Conservation (phyloP, 768 basidiomycete species). For the Rhizopogon roseolus region DNA sequence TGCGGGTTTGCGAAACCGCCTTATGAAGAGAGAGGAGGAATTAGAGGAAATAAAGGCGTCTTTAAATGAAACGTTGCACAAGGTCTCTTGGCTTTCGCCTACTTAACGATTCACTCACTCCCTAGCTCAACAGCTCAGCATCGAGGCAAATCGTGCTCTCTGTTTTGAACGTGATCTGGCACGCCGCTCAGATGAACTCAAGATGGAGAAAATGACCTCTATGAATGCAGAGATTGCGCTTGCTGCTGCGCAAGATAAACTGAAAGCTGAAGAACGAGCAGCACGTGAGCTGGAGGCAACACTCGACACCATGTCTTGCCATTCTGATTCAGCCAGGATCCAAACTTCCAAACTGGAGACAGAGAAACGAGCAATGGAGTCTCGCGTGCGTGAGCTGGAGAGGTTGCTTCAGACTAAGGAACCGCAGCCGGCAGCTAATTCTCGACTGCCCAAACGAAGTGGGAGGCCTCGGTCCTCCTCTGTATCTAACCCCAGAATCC, state of each 20-base stretch:
- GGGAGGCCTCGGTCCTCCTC: constrained; percentile 57
- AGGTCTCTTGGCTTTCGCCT: constrained; percentile 21
- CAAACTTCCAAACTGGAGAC: constrained; percentile 44
- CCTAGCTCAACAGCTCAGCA: constrained; percentile 38
- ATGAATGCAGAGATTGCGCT: constrained; percentile 52
- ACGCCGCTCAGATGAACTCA: constrained; percentile 50
- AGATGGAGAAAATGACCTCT: constrained; percentile 45
- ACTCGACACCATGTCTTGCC: constrained; percentile 49
- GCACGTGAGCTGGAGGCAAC: constrained; percentile 51
- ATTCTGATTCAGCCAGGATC: constrained; percentile 42
- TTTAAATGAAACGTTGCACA: constrained; percentile 31
- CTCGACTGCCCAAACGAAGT: constrained; percentile 27
- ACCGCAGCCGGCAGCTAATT: constrained; percentile 22
- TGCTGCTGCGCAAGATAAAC: constrained; percentile 40
- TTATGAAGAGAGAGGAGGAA: constrained; percentile 33
- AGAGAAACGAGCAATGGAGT: constrained; percentile 54
- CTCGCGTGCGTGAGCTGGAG: constrained; percentile 57
- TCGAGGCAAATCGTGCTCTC: constrained; percentile 52
- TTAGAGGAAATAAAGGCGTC: constrained; percentile 28
- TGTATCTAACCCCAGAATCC: constrained; percentile 44
- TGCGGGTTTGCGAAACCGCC: constrained; percentile 27
- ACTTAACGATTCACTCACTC: constrained; percentile 5
- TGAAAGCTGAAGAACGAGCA: constrained; percentile 46
- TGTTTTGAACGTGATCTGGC: constrained; percentile 48
- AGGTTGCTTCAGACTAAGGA: constrained; percentile 31